These are phyloP conservation scores for Diutina rugosa DNA, from an alignment of 1,139 yeast species.

Conservation along the genomic window DNA sequence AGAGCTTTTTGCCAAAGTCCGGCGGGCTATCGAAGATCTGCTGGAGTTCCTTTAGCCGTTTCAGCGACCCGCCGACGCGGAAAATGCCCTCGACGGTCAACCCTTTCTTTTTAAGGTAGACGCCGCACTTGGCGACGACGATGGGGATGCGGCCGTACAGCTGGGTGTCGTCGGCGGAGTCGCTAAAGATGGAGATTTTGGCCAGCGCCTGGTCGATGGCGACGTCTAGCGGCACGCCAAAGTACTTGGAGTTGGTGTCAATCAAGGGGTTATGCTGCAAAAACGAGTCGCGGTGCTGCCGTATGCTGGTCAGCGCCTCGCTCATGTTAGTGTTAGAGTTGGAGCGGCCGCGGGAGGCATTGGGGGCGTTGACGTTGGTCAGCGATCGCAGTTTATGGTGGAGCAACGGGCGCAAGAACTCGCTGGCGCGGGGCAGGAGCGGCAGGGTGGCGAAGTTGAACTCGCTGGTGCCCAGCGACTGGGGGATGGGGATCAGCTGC, in stretches of 20 bases:
- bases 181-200: constrained; percentile 44
- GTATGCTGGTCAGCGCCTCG: constrained; percentile 21
- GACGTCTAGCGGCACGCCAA: constrained; percentile 70
- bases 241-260: constrained; percentile 45
- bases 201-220: constrained; percentile 70
- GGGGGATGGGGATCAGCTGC: not conserved
- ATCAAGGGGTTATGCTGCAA: constrained; percentile 30
- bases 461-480: not conserved
- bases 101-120: constrained; percentile 66
- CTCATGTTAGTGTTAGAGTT: constrained; percentile 18
- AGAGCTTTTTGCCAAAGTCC: constrained; percentile 71
- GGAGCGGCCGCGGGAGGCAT: constrained; percentile 20
- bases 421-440: constrained; percentile 11
- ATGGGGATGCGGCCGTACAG: constrained; percentile 73
- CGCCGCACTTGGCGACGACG: constrained; percentile 94
- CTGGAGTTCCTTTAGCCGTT: constrained; percentile 79
- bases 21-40: constrained; percentile 78
- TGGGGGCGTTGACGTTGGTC: constrained; percentile 23
- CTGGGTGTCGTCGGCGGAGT: constrained; percentile 25
- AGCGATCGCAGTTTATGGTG: constrained; percentile 39
- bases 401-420: constrained; percentile 32
- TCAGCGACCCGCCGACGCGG: constrained; percentile 85
- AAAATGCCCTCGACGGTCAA: constrained; percentile 80
- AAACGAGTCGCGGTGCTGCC: constrained; percentile 47
- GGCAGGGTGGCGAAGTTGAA: constrained; percentile 3